Base-by-base conservation (phyloP, 805 yeast genomes). In the Torulaspora maleeae region DNA sequence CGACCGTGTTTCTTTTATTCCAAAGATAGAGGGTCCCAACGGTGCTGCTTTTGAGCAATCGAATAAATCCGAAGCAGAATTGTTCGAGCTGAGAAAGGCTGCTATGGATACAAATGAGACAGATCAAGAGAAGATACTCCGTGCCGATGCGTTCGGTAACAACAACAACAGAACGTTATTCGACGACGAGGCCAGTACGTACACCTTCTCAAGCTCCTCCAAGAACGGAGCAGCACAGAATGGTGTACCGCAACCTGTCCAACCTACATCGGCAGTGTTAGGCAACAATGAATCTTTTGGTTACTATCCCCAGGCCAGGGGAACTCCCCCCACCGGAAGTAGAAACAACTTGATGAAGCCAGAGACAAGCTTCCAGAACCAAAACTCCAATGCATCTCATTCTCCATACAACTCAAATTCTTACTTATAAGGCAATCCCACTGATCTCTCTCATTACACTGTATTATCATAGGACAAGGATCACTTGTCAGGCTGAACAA, bases 1-100 rank as follows among this genome's bases (percentile, higher is more conserved):
- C 66, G 99, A 93, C 63, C 80, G 99, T 63, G 93, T 86, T 41
- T 86, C 96, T n/a, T 93, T 93, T 65, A 86, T 93, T 61, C 90
- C 90, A 51, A 75, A 82, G 58, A 72, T 74, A 45, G 80, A 72
- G 45, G 66, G 66, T 27, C 66, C 54, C 40, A 64, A 35, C 5
- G 53, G 54, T 35, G 45, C 41, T 13, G 38, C 47, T 20, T 51
- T 53, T 35, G 61, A 56, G 12, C 47, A 54, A 24, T 54, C 54
- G 19, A 49, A 51, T 28, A 58, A 60, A 36, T 53, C 60, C 28
- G 66, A 60, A 32, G 57, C 59, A 11, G 69, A 64, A 43, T 45
- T 66, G 37, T 62, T 63, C 30, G 69, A 65, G 39, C 51, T 66
- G 47, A 61, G 68, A 40, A 64, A 61, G 49, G 63, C 66, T n/a